Evolutionary conservation across 2,329 filamentous ascomycete genomes (phyloP).

Genomic region (Aspergillus sergii): DNA sequence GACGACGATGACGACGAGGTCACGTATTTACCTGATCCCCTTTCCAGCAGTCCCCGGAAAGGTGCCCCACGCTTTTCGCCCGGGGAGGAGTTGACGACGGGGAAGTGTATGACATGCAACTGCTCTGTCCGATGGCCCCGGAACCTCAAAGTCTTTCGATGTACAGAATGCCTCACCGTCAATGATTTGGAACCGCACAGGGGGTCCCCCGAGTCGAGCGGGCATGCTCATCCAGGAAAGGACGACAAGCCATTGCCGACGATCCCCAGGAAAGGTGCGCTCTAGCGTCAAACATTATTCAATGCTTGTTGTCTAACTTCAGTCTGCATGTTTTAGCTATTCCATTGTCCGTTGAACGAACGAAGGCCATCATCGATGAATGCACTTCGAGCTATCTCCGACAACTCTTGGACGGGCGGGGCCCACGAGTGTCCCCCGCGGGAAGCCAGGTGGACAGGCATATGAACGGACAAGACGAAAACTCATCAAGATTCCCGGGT

Average conservation of each 20-base stretch:
- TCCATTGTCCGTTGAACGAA: conserved; percentile 63
- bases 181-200: conserved; percentile 68
- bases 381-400: conserved; percentile 57
- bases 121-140: conserved; percentile 78
- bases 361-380: conserved; percentile 58
- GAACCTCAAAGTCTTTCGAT: conserved; percentile 73
- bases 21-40: conserved; percentile 34
- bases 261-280: conserved; percentile 28
- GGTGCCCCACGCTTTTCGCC: conserved; percentile 35
- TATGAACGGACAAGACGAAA: conserved; percentile 16
- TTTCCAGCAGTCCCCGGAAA: conserved; percentile 45
- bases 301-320: conserved; percentile 2
- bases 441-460: conserved; percentile 16
- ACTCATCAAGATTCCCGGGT: conserved; percentile 11
- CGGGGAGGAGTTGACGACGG: conserved; percentile 65
- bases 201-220: conserved; percentile 24
- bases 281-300: not conserved
- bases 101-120: conserved; percentile 84
- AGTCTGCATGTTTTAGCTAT: conserved; percentile 33
- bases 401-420: conserved; percentile 36
- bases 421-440: conserved; percentile 22
- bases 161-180: conserved; percentile 80
- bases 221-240: conserved; percentile 23
- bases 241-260: conserved; percentile 19
- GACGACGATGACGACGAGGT: conserved; percentile 36